Conservation (phyloP, 1,139 yeast species). For the Diutina scorzettiae region DNA sequence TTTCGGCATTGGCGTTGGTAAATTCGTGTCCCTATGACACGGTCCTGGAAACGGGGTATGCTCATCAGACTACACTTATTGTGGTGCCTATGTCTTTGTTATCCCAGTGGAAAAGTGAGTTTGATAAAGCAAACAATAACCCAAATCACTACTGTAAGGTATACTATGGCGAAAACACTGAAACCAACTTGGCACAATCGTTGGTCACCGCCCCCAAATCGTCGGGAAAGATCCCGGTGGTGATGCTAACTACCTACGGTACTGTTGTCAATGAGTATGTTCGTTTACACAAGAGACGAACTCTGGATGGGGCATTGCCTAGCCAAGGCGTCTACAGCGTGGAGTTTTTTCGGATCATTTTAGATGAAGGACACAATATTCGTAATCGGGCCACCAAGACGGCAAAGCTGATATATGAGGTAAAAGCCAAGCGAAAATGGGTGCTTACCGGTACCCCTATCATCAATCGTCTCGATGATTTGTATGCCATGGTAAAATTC, state of each 20-base stretch:
- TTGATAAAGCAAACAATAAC: constrained; percentile 43
- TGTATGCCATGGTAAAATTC: constrained; percentile 68
- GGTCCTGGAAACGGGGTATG: constrained; percentile 29
- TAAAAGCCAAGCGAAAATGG: constrained; percentile 67
- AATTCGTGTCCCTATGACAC: constrained; percentile 40
- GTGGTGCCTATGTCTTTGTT: constrained; percentile 87
- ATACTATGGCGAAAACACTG: constrained; percentile 63
- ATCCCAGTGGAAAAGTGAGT: constrained; percentile 86
- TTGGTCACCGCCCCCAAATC: neutral
- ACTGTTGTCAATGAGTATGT: constrained; percentile 68
- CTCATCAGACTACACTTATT: constrained; percentile 61
- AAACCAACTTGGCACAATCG: constrained; percentile 26
- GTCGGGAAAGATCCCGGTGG: constrained; percentile 40
- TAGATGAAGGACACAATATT: constrained; percentile 91
- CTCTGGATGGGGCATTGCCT: constrained; percentile 20
- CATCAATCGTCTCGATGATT: constrained; percentile 77
- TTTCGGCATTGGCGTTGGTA: constrained; percentile 66
- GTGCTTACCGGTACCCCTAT: constrained; percentile 91
- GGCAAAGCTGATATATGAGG: constrained; percentile 63
- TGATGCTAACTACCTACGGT: constrained; percentile 80
- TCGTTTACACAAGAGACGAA: constrained; percentile 22
- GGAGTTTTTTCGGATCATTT: constrained; percentile 62
- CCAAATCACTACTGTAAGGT: constrained; percentile 34
- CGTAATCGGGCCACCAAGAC: constrained; percentile 73
- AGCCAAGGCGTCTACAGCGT: constrained; percentile 55